These are phyloP conservation scores for Kwoniella dendrophila DNA, from an alignment of 768 basidiomycete genomes.

Conservation along the genomic window DNA sequence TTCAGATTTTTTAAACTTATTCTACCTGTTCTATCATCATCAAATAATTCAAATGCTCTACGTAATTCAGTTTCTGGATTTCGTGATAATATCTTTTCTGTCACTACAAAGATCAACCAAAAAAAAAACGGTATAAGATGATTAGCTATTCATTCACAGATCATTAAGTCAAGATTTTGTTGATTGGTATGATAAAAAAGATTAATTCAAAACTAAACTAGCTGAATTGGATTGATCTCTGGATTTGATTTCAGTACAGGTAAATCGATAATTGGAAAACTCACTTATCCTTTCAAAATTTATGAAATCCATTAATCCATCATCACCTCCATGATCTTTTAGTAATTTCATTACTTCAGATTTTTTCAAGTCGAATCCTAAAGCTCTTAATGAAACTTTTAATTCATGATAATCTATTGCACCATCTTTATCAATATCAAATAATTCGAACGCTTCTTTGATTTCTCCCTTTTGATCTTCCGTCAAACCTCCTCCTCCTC, in stretches of 20 bases:
- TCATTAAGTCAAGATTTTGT: too few relatives aligned
- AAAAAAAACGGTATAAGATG: background rate
- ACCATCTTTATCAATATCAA: constrained; percentile 98
- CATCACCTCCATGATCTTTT: constrained; percentile 72
- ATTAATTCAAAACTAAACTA: background rate
- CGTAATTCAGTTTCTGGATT: constrained; percentile 97
- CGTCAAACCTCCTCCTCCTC: constrained; percentile 28
- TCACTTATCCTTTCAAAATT: constrained; percentile 90
- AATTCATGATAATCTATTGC: constrained; percentile 96
- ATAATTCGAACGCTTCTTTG: constrained; percentile 97
- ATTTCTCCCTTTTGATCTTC: constrained; percentile 79
- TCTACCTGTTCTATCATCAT: constrained; percentile 93
- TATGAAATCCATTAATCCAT: constrained; percentile 79
- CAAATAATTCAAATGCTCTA: constrained; percentile 93
- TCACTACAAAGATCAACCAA: constrained; percentile 65
- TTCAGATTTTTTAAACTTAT: constrained; percentile 87
- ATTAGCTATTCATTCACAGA: too few relatives aligned
- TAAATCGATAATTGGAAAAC: constrained; percentile 49
- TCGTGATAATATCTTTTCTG: constrained; percentile 84
- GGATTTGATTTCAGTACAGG: background rate
- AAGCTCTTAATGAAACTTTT: constrained; percentile 96
- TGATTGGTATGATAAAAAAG: too few relatives aligned
- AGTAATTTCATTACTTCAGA: constrained; percentile 94
- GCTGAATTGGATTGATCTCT: background rate
- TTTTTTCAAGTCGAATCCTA: constrained; percentile 98